A percentile compares a stretch with the other conserved stretches of the same genome.
Evolutionary conservation across 441 rosid genomes (phyloP).

Genomic region (Manihot esculenta): DNA sequence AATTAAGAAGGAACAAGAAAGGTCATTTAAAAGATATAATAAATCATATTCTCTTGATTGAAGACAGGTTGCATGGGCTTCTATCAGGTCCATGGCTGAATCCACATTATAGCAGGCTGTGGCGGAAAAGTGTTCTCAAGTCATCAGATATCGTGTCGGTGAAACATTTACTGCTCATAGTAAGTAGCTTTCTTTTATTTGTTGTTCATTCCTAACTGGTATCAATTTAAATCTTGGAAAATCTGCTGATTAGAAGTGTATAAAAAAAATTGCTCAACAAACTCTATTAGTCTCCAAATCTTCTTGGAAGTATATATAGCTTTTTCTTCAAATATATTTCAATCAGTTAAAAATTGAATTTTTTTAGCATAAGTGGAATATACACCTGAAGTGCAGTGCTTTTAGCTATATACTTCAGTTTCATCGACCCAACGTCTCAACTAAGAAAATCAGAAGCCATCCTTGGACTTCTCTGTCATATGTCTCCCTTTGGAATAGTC

Average conservation of each 20-base stretch:
- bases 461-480: background rate
- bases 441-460: background rate
- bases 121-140: constrained; percentile 59
- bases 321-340: background rate
- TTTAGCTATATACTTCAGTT: constrained; percentile 2
- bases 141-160: constrained; percentile 53
- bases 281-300: background rate
- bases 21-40: constrained; percentile 58
- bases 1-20: constrained; percentile 34
- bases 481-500: background rate
- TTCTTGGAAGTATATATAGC: background rate
- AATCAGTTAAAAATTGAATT: constrained; percentile 2
- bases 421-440: background rate
- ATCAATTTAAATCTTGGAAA: background rate
- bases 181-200: constrained; percentile 36
- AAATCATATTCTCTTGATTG: constrained; percentile 58
- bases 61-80: constrained; percentile 80
- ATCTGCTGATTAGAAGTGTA: background rate
- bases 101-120: constrained; percentile 56
- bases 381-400: background rate
- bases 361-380: background rate
- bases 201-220: constrained; percentile 2
- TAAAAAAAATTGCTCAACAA: background rate
- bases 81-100: constrained; percentile 89
- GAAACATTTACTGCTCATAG: constrained; percentile 57